These are phyloP conservation scores for Oryza officinalis DNA, from an alignment of 176 grass and related monocot species.

Conservation along the genomic window DNA sequence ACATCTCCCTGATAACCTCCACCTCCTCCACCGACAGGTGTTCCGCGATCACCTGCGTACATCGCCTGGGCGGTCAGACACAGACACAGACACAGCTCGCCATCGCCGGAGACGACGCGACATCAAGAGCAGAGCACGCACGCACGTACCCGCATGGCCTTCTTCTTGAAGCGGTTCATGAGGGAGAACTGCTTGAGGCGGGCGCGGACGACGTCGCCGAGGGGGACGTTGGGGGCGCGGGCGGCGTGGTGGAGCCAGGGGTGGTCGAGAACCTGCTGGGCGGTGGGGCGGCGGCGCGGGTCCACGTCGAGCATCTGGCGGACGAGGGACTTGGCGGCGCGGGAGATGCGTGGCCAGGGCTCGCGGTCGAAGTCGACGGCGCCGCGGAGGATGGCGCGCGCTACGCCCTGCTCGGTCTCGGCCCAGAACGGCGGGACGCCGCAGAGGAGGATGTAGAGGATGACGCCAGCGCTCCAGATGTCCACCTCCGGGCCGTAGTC, in stretches of 20 bases:
- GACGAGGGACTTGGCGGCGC: constrained; percentile 66
- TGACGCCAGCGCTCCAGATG: constrained; percentile 67
- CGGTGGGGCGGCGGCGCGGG: constrained; percentile 59
- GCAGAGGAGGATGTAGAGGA: constrained; percentile 72
- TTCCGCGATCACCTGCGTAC: constrained; percentile 51
- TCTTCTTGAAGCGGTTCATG: constrained; percentile 94
- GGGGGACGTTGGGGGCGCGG: constrained; percentile 56
- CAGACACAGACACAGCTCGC: no score
- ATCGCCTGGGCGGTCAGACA: no score
- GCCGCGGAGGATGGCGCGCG: constrained; percentile 63
- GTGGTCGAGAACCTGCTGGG: constrained; percentile 75
- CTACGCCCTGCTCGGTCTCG: constrained; percentile 77
- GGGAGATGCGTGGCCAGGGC: constrained; percentile 72
- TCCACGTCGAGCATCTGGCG: constrained; percentile 66
- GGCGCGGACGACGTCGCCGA: constrained; percentile 70
- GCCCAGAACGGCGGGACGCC: constrained; percentile 67
- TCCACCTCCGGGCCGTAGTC: constrained; percentile 62
- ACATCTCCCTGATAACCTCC: constrained; percentile 89
- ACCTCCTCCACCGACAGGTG: constrained; percentile 92
- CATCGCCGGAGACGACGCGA: no score
- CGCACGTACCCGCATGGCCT: constrained; percentile 56
- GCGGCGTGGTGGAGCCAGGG: constrained; percentile 72
- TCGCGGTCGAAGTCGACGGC: constrained; percentile 55
- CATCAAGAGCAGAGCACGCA: no score
- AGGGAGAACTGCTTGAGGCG: constrained; percentile 78